Evolutionary conservation across 257 asterid genomes (phyloP).

Genomic region (Solanum tarapatanum): DNA sequence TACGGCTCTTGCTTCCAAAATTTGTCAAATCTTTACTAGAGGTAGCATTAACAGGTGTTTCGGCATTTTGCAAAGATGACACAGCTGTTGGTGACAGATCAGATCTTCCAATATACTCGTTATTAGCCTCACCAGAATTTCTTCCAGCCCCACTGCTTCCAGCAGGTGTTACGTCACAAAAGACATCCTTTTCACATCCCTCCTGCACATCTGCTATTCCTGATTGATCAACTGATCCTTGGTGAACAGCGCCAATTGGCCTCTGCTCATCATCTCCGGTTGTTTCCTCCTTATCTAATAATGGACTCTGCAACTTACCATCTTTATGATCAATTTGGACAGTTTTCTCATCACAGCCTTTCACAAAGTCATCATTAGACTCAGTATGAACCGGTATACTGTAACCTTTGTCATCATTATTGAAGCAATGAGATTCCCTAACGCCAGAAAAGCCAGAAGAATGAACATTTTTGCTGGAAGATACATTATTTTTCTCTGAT

Average conservation of each 20-base stretch:
- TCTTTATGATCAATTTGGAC: slow-evolving; percentile 13
- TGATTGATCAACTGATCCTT: slow-evolving; percentile 12
- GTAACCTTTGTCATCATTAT: slow-evolving; percentile 13
- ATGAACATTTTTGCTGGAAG: slow-evolving; percentile 15
- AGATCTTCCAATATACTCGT: slow-evolving; percentile 18
- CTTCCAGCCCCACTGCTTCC: slow-evolving; percentile 17
- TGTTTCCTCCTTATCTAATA: slow-evolving; percentile 18
- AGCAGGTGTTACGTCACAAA: slow-evolving; percentile 18
- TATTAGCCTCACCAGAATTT: slow-evolving; percentile 21
- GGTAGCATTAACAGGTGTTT: slow-evolving; percentile 29
- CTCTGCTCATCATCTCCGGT: slow-evolving; percentile 22
- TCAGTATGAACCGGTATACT: slow-evolving; percentile 15
- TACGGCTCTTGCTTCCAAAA: slow-evolving; percentile 56
- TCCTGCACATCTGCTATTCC: slow-evolving; percentile 16
- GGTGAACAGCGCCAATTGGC: slow-evolving; percentile 11
- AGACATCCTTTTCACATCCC: slow-evolving; percentile 18
- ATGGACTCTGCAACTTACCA: slow-evolving; percentile 11
- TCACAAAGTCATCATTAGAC: slow-evolving; percentile 7
- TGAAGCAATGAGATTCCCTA: slow-evolving; percentile 5
- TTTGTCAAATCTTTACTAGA: slow-evolving; percentile 32
- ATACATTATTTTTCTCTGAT: slow-evolving; percentile 5
- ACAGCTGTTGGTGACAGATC: slow-evolving; percentile 15
- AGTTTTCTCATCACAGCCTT: slow-evolving; percentile 19
- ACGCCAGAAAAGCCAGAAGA: slow-evolving; percentile 17
- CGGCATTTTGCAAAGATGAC: slow-evolving; percentile 26